Percentiles rank a stretch among this genome's conserved stretches.
Evolutionary conservation across 1,284 basidiomycete species (phyloP).

Genomic region (Porodaedalea pini): DNA sequence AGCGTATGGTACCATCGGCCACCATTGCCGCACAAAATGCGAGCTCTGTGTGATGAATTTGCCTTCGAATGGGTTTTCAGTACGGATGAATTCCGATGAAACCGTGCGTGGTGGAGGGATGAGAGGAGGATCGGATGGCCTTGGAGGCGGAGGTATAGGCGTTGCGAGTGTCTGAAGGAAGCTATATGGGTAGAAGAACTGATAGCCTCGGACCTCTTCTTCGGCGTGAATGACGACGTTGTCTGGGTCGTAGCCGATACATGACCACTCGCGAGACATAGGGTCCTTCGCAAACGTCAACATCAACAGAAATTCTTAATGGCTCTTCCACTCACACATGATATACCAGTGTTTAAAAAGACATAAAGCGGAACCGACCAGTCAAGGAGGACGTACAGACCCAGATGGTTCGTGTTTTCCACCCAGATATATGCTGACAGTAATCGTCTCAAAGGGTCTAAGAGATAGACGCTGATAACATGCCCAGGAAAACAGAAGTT

Average conservation of each 20-base stretch:
- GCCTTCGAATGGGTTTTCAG: constrained; percentile 7
- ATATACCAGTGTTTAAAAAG: constrained; percentile 67
- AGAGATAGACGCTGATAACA: constrained; percentile 73
- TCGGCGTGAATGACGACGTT: constrained; percentile 72
- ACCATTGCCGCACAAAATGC: constrained; percentile 76
- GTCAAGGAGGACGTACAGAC: constrained; percentile 61
- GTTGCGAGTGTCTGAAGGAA: constrained; percentile 40
- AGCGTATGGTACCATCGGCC: constrained; percentile 53
- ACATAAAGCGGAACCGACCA: constrained; percentile 63
- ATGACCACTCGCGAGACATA: constrained; percentile 52
- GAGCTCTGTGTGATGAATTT: constrained; percentile 40
- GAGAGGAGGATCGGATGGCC: constrained; percentile 19
- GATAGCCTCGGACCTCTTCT: constrained; percentile 50
- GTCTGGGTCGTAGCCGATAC: constrained; percentile 49
- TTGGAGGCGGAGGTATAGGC: constrained; percentile 1
- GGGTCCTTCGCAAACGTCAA: constrained; percentile 4
- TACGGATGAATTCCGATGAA: constrained; percentile 45
- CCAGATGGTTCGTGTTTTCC: constrained; percentile 44
- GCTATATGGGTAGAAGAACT: constrained; percentile 55
- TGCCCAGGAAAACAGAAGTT: constrained; percentile 61
- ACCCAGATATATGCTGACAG: constrained; percentile 67
- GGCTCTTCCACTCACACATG: constrained; percentile 51
- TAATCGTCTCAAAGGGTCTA: constrained; percentile 59
- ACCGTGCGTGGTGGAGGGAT: constrained; percentile 14
- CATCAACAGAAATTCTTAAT: constrained; percentile 1